Base-by-base conservation (phyloP, 805 yeast species). In the Nakazawaea siamensis region DNA sequence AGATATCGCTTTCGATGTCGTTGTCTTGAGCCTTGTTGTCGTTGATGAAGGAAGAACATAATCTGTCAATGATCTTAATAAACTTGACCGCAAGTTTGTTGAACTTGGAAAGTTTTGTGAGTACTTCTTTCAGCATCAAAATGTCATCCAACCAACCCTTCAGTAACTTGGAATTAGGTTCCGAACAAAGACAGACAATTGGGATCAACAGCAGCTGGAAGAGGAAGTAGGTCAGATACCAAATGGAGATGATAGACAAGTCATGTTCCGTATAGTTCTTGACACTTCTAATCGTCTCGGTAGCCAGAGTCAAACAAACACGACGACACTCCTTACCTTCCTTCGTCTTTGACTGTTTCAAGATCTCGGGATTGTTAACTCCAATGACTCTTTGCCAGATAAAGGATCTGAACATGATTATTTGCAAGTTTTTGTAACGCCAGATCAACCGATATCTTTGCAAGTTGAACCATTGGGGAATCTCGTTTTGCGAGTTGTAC, bases 181-280 rank as follows among this genome's bases (percentile, higher is more conserved):
- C 76, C 8, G 75, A 62, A 40, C 73, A 66, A 13, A 68, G 49
- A 43, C 75, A 70, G 8, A 71, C 68, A 34, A 75, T 63, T 7
- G 79, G 76, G 32, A 77, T 70, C 37, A 77, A 53, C 4, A 71
- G 67, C 2, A 83, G 81, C 49, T 77, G 82, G 54, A 76, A 75
- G 11, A 75, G 43, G 50, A 73, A 78, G 47, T 73, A 77, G 0
- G 76, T 70, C 4, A 80, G 71, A 52, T 76, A 72, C 84, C 84
- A 77, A 18, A 72, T 66, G 11, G 73, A 62, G 20, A 74, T 57
- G 18, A 68, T 64, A n/a, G 72, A 62, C 14, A 64, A 38, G 9
- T 55, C 55, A 33, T 57, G 45, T 5, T 33, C 34, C n/a, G 56
- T 49, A 43, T 57, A 72, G 19, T 56, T 58, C 17, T 62, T 54